Percentiles rank a stretch among this genome's conserved stretches.
Evolutionary conservation across 768 basidiomycete genomes (phyloP).

Genomic region (Psilocybe sp.): DNA sequence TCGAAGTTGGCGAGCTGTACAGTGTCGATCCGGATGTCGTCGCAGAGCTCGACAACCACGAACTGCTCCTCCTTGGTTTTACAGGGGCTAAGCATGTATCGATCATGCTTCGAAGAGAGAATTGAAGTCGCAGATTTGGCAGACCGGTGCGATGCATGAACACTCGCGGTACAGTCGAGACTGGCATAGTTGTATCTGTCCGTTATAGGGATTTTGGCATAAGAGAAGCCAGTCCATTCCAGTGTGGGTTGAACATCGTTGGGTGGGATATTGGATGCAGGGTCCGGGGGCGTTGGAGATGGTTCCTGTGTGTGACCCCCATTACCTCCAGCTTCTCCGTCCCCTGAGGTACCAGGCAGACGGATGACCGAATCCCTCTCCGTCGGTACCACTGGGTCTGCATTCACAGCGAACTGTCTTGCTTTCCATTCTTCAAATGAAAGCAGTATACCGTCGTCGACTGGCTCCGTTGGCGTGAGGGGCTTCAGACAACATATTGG

Average conservation of each 20-base stretch:
- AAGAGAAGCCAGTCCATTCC: conserved; percentile 42
- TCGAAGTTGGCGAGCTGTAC: conserved; percentile 96
- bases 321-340: conserved; percentile 4
- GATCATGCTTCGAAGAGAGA: conserved; percentile 84
- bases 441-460: conserved; percentile 64
- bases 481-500: conserved; percentile 73
- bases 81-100: conserved; percentile 97
- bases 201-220: conserved; percentile 70
- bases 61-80: conserved; percentile 59
- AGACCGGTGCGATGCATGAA: conserved; percentile 77
- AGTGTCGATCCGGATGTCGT: conserved; percentile 95
- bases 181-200: conserved; percentile 96
- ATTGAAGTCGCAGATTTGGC: conserved; percentile 84
- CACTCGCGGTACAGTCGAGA: conserved; percentile 88
- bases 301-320: conserved; percentile 2
- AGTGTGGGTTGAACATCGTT: conserved; percentile 15
- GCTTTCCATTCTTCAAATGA: conserved; percentile 91
- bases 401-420: conserved; percentile 48
- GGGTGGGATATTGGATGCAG: conserved; percentile 1
- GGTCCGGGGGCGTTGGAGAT: conserved; percentile 1
- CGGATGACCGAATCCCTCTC: conserved; percentile 22
- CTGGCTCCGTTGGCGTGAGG: conserved; percentile 39
- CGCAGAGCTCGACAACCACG: conserved; percentile 94
- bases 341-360: conserved; percentile 5
- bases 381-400: conserved; percentile 24